Conservation (phyloP, 73 alveolate genomes). For the Diophrys sp. region DNA sequence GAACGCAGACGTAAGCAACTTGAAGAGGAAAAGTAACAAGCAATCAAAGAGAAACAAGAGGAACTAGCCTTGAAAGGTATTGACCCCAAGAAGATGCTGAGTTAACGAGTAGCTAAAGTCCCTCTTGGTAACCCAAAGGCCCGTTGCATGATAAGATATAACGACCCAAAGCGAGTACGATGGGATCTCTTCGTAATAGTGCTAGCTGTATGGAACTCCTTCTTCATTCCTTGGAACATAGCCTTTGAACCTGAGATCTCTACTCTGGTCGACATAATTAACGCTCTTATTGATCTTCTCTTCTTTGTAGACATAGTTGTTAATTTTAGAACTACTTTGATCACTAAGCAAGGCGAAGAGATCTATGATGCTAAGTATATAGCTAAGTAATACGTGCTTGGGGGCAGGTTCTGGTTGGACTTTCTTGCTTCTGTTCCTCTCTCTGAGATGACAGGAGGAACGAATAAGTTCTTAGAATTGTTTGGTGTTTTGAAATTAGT, state of each 20-base stretch:
- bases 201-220: background rate
- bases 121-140: too few relatives aligned
- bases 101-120: too few relatives aligned
- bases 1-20: too few relatives aligned
- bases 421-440: slow-evolving; percentile 53
- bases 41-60: too few relatives aligned
- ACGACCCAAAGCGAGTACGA: too few relatives aligned
- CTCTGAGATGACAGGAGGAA: slow-evolving; percentile 24
- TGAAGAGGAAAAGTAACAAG: too few relatives aligned
- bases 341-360: slow-evolving; percentile 48
- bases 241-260: slow-evolving; percentile 1
- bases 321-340: slow-evolving; percentile 37
- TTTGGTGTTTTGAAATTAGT: slow-evolving; percentile 11
- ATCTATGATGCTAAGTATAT: slow-evolving; percentile 36
- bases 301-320: slow-evolving; percentile 2
- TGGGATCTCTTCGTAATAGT: background rate
- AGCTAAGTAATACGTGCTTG: slow-evolving; percentile 31
- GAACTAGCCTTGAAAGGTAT: too few relatives aligned
- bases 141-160: too few relatives aligned
- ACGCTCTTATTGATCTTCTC: background rate
- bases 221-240: background rate
- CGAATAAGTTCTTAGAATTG: too few relatives aligned
- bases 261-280: background rate
- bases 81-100: too few relatives aligned
- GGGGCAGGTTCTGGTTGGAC: slow-evolving; percentile 43